Evolutionary conservation across 345 rosid species (phyloP).

Genomic region (Eucalyptus regnans): DNA sequence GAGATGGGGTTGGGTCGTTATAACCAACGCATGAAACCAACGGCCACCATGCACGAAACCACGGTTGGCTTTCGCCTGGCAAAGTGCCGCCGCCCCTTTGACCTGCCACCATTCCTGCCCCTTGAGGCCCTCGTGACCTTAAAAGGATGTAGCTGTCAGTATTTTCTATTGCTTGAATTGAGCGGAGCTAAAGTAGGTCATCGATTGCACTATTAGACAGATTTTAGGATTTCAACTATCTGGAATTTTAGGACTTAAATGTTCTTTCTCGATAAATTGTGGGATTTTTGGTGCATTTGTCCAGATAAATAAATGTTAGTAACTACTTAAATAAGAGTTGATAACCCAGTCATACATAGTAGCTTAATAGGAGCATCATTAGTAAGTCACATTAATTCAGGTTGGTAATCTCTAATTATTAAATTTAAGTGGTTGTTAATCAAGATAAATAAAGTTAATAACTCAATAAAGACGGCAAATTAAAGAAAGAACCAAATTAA

Average conservation of each 20-base stretch:
- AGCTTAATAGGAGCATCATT: neutral
- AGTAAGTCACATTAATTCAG: neutral
- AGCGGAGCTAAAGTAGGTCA: neutral
- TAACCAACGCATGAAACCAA: neutral
- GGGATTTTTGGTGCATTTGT: neutral
- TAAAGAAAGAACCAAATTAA: neutral
- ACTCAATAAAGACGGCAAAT: neutral
- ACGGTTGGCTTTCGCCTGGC: neutral
- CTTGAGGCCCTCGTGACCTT: neutral
- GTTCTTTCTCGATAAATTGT: neutral
- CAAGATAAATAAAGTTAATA: neutral
- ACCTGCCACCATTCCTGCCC: neutral
- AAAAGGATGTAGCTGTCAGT: neutral
- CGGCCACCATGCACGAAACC: neutral
- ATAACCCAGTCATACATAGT: neutral
- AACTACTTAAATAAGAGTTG: neutral
- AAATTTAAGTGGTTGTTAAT: neutral
- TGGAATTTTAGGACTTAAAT: neutral
- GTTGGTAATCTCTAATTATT: neutral
- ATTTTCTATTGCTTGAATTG: neutral
- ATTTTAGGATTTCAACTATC: neutral
- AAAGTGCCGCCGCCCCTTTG: neutral
- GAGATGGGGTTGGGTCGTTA: too few relatives aligned
- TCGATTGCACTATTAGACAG: neutral
- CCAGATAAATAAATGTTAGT: neutral